Conservation (phyloP, 2,329 filamentous ascomycete species). For the Aspergillus bombycis region DNA sequence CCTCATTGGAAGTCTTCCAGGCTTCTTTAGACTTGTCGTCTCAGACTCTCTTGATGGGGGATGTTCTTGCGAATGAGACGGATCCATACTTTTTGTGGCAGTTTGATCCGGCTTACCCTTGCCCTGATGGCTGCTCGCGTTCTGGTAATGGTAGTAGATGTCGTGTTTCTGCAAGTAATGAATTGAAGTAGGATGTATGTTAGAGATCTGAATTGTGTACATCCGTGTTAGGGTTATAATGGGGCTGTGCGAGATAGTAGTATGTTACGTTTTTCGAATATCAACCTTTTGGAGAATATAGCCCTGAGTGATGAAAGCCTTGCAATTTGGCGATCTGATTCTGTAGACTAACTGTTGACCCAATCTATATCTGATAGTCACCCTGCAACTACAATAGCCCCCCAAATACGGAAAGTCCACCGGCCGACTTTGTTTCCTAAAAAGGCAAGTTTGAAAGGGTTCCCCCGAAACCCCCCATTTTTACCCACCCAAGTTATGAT, state of each 20-base stretch:
- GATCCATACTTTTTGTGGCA: constrained; percentile 60
- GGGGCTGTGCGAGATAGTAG: neutral
- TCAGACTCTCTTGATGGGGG: constrained; percentile 46
- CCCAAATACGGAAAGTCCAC: neutral
- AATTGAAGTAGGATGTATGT: neutral
- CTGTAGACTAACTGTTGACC: no score
- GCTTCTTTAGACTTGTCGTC: constrained; percentile 37
- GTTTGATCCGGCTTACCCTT: constrained; percentile 38
- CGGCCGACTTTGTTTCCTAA: neutral
- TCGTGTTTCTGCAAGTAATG: neutral
- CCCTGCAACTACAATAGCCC: neutral
- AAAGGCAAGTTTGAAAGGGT: neutral
- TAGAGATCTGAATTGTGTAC: neutral
- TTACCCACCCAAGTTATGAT: neutral
- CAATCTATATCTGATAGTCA: no score
- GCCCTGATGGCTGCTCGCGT: neutral
- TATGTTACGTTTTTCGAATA: neutral
- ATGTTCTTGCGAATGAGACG: constrained; percentile 57
- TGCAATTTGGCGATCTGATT: neutral
- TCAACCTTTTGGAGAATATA: neutral
- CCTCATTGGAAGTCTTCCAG: constrained; percentile 50
- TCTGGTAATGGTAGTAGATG: neutral
- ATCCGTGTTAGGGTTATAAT: neutral
- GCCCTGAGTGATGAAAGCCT: neutral
- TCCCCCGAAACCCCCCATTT: neutral